A percentile compares a stretch with the other conserved stretches of the same genome.
These are phyloP conservation scores for Exophiala bonariae DNA, from an alignment of 2,329 filamentous ascomycete species.

Conservation along the genomic window DNA sequence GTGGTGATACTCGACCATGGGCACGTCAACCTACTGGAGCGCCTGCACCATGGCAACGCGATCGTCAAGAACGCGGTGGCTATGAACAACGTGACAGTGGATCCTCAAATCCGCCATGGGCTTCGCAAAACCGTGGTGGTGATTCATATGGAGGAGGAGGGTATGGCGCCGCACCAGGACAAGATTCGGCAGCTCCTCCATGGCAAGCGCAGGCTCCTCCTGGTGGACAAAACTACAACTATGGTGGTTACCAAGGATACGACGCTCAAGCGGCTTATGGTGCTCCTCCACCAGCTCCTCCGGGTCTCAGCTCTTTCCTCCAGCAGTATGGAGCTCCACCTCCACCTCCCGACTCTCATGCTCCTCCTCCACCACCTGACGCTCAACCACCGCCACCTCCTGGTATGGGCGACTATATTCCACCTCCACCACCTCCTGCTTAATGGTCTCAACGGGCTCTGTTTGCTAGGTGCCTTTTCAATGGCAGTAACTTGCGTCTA, in stretches of 20 bases:
- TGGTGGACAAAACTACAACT: conserved; percentile 55
- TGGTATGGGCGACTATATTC: conserved; percentile 18
- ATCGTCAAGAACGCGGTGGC: conserved; percentile 56
- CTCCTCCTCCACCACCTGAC: conserved; percentile 40
- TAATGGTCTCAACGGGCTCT: too few relatives aligned
- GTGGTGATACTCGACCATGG: conserved; percentile 58
- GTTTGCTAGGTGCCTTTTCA: too few relatives aligned
- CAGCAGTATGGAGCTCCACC: conserved; percentile 61
- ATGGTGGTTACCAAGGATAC: conserved; percentile 51
- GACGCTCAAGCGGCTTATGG: conserved; percentile 42
- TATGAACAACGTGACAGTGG: conserved; percentile 42
- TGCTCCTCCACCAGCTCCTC: conserved; percentile 50
- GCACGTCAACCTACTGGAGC: conserved; percentile 22
- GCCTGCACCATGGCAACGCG: conserved; percentile 71
- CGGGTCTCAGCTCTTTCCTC: conserved; percentile 62
- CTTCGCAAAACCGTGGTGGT: conserved; percentile 25
- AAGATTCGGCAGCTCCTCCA: conserved; percentile 47
- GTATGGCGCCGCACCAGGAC: conserved; percentile 41
- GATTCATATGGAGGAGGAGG: conserved; percentile 44
- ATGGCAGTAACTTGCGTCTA: too few relatives aligned
- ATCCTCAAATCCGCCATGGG: conserved; percentile 35
- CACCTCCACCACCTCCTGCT: conserved; percentile 19
- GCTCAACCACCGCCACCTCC: conserved; percentile 23
- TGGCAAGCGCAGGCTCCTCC: conserved; percentile 61
- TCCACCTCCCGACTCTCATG: conserved; percentile 46